Base-by-base conservation (phyloP, 1,139 yeast genomes). In the Yamadazyma dushanensis region DNA sequence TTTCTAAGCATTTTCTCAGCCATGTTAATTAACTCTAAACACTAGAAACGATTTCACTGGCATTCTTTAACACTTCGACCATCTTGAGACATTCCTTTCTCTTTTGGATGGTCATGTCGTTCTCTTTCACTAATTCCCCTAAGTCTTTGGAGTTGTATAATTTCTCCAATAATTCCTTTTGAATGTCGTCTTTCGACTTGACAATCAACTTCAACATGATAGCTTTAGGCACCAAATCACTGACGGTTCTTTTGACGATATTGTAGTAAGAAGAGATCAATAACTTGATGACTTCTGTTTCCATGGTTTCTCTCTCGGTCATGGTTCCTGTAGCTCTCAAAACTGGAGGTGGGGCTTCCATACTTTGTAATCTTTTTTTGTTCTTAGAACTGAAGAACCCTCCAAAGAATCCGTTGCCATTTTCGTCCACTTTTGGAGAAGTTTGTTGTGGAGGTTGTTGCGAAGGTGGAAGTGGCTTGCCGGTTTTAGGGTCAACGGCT, bases 321-420 rank as follows among this genome's bases (percentile, higher is more conserved):
- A 92, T 83, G 40, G 86, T 81, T 29, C 97, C 97, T 16, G 95
- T 81, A 5, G 98, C 98, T 61, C 92, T 85, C 58, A 92, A 78
- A 10, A 89, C 90, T 26, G 95, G 80, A 29, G 98, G 98, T 33
- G 98, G 98, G 2, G 96, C 90, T 61, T 92, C 98, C 95, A 92
- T 87, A 20, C 90, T 83, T 31, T 94, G 97, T 54, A 90, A 74
- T 63, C 95, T 82, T 76, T 90, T 90, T 66, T 90, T 92, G 63
- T 89, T 90, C 63, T 92, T 89, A 7, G 94, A 80, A 14, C 94
- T 80, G 63, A 92, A 92, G 61, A 92, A 90, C 0, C 96, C 95
- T 36, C 97, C 96, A 59, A 92, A 92, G 67, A 92, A 92, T 1
- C 95, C 94, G 35, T 80, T 78, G 31, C 66, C 54, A 34, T 72